phyloP scores from a whole-genome alignment of 257 asterid species.

The Lantana camara region DNA sequence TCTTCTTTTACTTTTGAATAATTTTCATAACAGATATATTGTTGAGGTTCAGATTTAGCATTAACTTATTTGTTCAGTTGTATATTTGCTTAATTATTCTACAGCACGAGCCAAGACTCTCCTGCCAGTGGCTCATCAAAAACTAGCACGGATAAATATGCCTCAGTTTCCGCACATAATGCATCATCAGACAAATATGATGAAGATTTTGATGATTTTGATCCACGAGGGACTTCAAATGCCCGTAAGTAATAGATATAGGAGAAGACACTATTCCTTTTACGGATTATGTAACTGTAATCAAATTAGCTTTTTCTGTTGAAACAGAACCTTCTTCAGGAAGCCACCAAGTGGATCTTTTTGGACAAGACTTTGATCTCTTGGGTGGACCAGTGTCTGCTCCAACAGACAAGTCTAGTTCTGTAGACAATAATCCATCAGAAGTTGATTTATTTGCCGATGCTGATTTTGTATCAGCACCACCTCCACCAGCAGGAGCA shows the following conservation, averaged over 20 bases:
- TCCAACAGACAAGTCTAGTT: conserved; percentile 43
- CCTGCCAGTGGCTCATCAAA: conserved; percentile 36
- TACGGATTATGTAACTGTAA: conserved; percentile 13
- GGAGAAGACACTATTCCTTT: not conserved
- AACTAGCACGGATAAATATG: conserved; percentile 49
- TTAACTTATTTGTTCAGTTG: conserved; percentile 4
- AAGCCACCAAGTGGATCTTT: conserved; percentile 74
- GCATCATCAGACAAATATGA: conserved; percentile 52
- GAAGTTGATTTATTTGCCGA: conserved; percentile 94
- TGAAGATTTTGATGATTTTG: conserved; percentile 93
- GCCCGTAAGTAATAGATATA: conserved; percentile 64
- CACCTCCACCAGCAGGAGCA: conserved; percentile 41
- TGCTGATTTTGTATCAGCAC: conserved; percentile 84
- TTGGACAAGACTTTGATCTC: conserved; percentile 75
- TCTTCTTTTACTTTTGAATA: conserved; percentile 4
- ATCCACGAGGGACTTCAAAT: conserved; percentile 84
- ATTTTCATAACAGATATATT: not conserved
- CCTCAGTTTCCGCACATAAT: conserved; percentile 53
- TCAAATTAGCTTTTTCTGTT: conserved; percentile 27
- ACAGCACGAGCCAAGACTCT: conserved; percentile 58
- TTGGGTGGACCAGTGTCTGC: conserved; percentile 63
- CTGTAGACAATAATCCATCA: conserved; percentile 44
- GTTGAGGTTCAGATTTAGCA: conserved; percentile 6
- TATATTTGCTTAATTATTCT: conserved; percentile 25
- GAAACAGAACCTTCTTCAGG: conserved; percentile 67